These are phyloP conservation scores for Solanum ahanhuiri DNA, from an alignment of 257 asterid genomes.

Conservation along the genomic window DNA sequence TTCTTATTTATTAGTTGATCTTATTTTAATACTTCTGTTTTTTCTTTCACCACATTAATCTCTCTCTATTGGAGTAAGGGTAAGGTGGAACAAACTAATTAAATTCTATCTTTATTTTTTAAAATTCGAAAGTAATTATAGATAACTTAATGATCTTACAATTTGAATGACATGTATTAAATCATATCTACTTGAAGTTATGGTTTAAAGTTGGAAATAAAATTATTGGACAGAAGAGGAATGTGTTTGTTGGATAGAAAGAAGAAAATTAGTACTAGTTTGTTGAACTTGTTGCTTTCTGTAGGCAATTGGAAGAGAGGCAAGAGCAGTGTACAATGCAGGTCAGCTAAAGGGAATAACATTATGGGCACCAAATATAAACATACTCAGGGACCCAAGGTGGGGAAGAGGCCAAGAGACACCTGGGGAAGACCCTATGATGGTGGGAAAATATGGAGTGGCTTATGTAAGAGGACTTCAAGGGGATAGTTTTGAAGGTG, in stretches of 20 bases:
- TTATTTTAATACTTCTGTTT: too few species aligned
- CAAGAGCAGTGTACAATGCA: constrained; percentile 25
- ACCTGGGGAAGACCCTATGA: constrained; percentile 29
- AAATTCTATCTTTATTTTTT: neutral
- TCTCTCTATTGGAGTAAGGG: neutral
- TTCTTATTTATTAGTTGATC: neutral
- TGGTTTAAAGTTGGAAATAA: neutral
- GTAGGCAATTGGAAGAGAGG: constrained; percentile 31
- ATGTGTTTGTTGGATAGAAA: neutral
- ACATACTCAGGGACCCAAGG: constrained; percentile 32
- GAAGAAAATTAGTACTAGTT: neutral
- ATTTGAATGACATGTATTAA: neutral
- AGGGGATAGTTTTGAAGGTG: constrained; percentile 62
- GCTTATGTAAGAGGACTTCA: constrained; percentile 67
- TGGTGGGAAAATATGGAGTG: constrained; percentile 16
- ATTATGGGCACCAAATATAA: constrained; percentile 35
- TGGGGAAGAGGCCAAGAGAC: constrained; percentile 44
- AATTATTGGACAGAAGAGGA: neutral
- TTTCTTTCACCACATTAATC: neutral
- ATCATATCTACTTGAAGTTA: neutral
- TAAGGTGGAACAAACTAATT: neutral
- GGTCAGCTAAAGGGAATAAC: constrained; percentile 30
- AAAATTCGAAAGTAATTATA: neutral
- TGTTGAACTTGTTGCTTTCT: neutral
- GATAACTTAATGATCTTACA: neutral